A percentile compares a stretch with the other conserved stretches of the same genome.
phyloP scores from a whole-genome alignment of 2,329 filamentous ascomycete species.

The Epichloe festucae region DNA sequence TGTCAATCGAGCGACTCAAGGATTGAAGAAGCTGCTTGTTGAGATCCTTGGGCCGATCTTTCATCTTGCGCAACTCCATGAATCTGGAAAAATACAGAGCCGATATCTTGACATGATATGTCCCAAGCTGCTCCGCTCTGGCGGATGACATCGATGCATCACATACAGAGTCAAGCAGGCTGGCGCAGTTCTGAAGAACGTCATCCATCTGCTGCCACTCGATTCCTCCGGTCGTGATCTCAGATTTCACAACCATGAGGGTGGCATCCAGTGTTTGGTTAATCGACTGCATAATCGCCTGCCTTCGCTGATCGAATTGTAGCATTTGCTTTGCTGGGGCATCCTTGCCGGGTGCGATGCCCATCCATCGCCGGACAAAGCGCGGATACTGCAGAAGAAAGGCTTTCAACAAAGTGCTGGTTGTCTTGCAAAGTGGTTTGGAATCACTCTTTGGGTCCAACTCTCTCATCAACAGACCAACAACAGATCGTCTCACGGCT shows the following conservation, averaged over 20 bases:
- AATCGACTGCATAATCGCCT: conserved; percentile 38
- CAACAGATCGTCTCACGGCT: conserved; percentile 38
- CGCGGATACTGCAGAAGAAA: conserved; percentile 47
- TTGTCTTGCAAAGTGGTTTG: conserved; percentile 7
- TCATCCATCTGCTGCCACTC: conserved; percentile 44
- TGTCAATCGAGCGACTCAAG: conserved; percentile 50
- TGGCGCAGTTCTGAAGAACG: conserved; percentile 41
- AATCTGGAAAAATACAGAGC: conserved; percentile 58
- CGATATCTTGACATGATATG: conserved; percentile 53
- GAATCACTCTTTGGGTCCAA: conserved; percentile 10
- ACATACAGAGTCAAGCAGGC: conserved; percentile 40
- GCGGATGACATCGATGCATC: conserved; percentile 20
- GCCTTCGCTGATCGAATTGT: conserved; percentile 48
- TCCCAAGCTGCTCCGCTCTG: conserved; percentile 21
- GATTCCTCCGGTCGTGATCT: conserved; percentile 33
- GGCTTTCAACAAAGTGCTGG: conserved; percentile 34
- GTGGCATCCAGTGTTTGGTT: conserved; percentile 47
- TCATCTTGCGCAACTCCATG: conserved; percentile 33
- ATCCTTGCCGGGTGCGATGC: conserved; percentile 38
- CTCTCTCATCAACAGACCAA: conserved; percentile 30
- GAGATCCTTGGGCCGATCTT: conserved; percentile 22
- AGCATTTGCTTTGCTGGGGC: conserved; percentile 43
- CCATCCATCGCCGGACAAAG: conserved; percentile 49
- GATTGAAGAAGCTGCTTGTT: conserved; percentile 37
- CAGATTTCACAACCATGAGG: conserved; percentile 40